Evolutionary conservation across 1,284 basidiomycete species (phyloP), one percentile per base, ranked within the genome.

Genomic region (Rhodotorula sp.): DNA sequence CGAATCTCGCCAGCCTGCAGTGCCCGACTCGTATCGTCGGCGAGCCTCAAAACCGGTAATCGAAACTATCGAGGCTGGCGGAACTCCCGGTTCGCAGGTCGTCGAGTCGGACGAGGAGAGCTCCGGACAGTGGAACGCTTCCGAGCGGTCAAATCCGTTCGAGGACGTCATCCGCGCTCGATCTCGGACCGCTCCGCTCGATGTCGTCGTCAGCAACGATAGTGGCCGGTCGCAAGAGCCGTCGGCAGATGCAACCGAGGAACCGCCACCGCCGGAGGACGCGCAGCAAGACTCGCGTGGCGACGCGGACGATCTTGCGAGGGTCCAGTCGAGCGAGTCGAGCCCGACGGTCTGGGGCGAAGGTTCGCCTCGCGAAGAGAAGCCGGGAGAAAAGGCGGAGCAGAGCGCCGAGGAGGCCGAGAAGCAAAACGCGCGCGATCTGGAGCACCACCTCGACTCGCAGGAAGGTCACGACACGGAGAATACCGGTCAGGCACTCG

Each of bases 61-160:
- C 31, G 61, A 49, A 4, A 34, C 61, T 1, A 39, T 51, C 14
- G n/a, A 48, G 21, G 61, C 29, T 16, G 54, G 54, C 15, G 54
- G 16, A 26, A 56, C 54, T 26, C 54, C 54, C 54, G 54, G 54
- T 20, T 61, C 61, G 31, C 49, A 49, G 31, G 31, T n/a, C 58
- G 20, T 46, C 43, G 58, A 8, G 3, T 6, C 59, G 10, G 69
- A 67, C 47, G 14, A 29, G 26, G 54, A 56, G n/a, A 29, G 8
- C 6, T 16, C 43, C 51, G 54, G 56, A 12, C 26, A 47, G 26
- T 52, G 52, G 54, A 39, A 16, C 21, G 62, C 14, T 10, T 47
- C 56, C 47, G 66, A 68, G 61, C 70, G 65, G 5, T 12, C 46
- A 3, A 67, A 72, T 14, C 70, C 70, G 18, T 72, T 72, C 58